These are phyloP conservation scores for Cyclostephanos invisitatus DNA, from an alignment of 108 stramenopile species.

Conservation along the genomic window DNA sequence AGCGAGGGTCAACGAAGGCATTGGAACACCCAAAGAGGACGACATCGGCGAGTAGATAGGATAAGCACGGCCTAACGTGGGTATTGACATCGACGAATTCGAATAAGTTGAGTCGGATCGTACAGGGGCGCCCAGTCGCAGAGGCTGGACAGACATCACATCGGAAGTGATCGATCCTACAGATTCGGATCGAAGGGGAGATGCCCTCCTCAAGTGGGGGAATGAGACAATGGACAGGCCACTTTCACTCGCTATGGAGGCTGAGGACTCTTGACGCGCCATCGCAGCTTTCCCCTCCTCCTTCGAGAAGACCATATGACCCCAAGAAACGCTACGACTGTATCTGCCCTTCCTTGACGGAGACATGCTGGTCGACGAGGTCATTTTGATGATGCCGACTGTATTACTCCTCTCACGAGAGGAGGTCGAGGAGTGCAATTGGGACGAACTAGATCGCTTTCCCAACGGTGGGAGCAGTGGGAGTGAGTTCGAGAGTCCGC, in stretches of 20 bases:
- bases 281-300: constrained; percentile 15
- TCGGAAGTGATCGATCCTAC: constrained; percentile 24
- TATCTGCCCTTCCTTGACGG: constrained; percentile 28
- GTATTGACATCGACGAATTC: constrained; percentile 17
- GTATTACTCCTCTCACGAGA: constrained; percentile 29
- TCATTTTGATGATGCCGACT: constrained; percentile 30
- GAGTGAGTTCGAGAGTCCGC: not conserved
- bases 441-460: not conserved
- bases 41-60: constrained; percentile 29
- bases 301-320: constrained; percentile 31
- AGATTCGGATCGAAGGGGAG: constrained; percentile 47
- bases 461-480: not conserved
- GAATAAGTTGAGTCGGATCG: constrained; percentile 45
- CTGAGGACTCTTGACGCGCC: constrained; percentile 3
- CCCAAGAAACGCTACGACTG: constrained; percentile 49
- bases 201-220: constrained; percentile 40
- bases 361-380: constrained; percentile 24
- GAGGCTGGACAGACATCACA: constrained; percentile 17
- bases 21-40: constrained; percentile 7
- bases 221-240: constrained; percentile 47
- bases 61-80: constrained; percentile 24
- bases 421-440: not conserved
- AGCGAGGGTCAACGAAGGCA: constrained; percentile 28
- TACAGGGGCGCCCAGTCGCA: constrained; percentile 33
- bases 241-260: constrained; percentile 12